Evolutionary conservation across 2,329 filamentous ascomycete genomes (phyloP).

Genomic region (Sarocladiaceae sp.): DNA sequence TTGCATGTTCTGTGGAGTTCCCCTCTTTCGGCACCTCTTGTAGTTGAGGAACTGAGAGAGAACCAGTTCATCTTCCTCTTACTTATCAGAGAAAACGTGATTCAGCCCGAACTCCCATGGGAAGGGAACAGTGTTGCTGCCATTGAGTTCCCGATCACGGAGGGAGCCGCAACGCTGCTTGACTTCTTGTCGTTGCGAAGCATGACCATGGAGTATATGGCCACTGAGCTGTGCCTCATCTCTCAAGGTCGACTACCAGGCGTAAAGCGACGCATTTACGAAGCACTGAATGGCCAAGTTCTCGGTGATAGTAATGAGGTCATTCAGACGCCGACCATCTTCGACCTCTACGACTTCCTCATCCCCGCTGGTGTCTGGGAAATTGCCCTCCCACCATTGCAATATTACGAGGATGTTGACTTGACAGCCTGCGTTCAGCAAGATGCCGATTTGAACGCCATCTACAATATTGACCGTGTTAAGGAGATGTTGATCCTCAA

Average conservation of each 20-base stretch:
- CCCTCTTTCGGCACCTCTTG: constrained; percentile 65
- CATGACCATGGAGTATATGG: constrained; percentile 76
- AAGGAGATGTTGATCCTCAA: constrained; percentile 68
- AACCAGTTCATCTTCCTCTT: constrained; percentile 76
- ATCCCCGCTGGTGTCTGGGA: constrained; percentile 45
- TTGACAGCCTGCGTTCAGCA: constrained; percentile 58
- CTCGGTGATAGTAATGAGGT: constrained; percentile 59
- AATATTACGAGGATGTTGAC: constrained; percentile 60
- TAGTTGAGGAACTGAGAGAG: constrained; percentile 71
- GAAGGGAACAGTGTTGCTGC: constrained; percentile 57
- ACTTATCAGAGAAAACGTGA: constrained; percentile 64
- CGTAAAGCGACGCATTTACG: constrained; percentile 61
- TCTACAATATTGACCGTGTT: constrained; percentile 66
- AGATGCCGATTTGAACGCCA: constrained; percentile 46
- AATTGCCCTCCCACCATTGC: constrained; percentile 44
- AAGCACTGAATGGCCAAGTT: constrained; percentile 72
- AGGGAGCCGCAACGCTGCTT: constrained; percentile 62
- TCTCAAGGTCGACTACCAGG: constrained; percentile 64
- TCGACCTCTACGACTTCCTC: constrained; percentile 91
- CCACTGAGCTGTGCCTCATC: constrained; percentile 75
- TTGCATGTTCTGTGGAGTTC: constrained; percentile 80
- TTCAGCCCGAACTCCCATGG: constrained; percentile 66
- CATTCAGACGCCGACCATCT: constrained; percentile 67
- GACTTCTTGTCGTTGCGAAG: constrained; percentile 75
- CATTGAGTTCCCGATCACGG: constrained; percentile 61